Evolutionary conservation across 2,329 filamentous ascomycete genomes (phyloP).

Genomic region (Ascochyta rabiei): DNA sequence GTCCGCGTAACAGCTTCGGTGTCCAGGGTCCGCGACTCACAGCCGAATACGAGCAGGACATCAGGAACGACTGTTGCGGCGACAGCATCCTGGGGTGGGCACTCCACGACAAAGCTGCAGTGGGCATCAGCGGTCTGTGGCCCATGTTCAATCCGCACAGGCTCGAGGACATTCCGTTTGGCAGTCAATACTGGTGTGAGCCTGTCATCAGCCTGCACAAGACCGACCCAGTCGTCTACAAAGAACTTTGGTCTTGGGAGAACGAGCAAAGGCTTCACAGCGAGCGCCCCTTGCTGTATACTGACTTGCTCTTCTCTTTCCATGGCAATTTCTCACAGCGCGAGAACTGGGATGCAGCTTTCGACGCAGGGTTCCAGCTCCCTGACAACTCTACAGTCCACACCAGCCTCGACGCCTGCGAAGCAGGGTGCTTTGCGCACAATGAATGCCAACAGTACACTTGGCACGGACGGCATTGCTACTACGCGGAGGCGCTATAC

Average conservation of each 20-base stretch:
- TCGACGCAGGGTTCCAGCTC: slow-evolving; percentile 17
- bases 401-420: slow-evolving; percentile 10
- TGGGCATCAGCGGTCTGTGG: slow-evolving; percentile 36
- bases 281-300: slow-evolving; percentile 17
- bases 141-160: slow-evolving; percentile 50
- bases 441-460: slow-evolving; percentile 21
- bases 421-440: slow-evolving; percentile 11
- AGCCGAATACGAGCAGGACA: slow-evolving; percentile 16
- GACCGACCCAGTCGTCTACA: slow-evolving; percentile 49
- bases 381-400: slow-evolving; percentile 4
- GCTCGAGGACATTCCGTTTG: slow-evolving; percentile 41
- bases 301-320: slow-evolving; percentile 12
- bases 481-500: slow-evolving; percentile 25
- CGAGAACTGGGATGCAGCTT: slow-evolving; percentile 16
- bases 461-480: slow-evolving; percentile 28
- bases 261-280: slow-evolving; percentile 23
- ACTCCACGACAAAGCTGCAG: slow-evolving; percentile 26
- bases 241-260: slow-evolving; percentile 52
- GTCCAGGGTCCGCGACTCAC: slow-evolving; percentile 15
- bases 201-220: slow-evolving; percentile 44
- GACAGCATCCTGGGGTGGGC: slow-evolving; percentile 33
- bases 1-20: slow-evolving; percentile 23
- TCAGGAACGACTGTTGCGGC: slow-evolving; percentile 48
- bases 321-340: slow-evolving; percentile 10
- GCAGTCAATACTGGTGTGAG: slow-evolving; percentile 45